A percentile compares a stretch with the other conserved stretches of the same genome.
phyloP scores from a whole-genome alignment of 164 flowering plant species.

The Liriodendron chinense region DNA sequence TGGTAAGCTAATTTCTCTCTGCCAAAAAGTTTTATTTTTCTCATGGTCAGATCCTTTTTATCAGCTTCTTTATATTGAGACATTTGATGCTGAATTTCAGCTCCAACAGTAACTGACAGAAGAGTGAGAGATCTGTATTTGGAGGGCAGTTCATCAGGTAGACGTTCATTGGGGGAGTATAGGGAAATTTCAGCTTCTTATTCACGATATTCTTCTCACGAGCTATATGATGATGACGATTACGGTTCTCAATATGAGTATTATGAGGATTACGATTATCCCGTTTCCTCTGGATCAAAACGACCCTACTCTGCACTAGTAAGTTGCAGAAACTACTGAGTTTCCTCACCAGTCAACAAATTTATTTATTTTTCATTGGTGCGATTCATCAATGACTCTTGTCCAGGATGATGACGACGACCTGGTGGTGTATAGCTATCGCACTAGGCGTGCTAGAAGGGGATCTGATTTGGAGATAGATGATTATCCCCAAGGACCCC shows the following conservation, averaged over 20 bases:
- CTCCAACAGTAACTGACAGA: slow-evolving; percentile 5
- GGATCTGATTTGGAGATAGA: slow-evolving; percentile 14
- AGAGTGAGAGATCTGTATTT: slow-evolving; percentile 23
- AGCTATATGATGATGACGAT: slow-evolving; percentile 18
- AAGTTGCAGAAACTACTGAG: slow-evolving; percentile 7
- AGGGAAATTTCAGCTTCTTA: slow-evolving; percentile 13
- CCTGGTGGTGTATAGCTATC: slow-evolving; percentile 17
- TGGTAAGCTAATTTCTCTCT: slow-evolving; percentile 14
- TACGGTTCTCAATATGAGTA: slow-evolving; percentile 19
- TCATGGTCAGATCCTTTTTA: too few relatives aligned
- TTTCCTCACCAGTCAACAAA: background rate
- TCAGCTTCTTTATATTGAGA: background rate
- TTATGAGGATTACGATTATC: slow-evolving; percentile 20
- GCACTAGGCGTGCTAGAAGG: slow-evolving; percentile 18
- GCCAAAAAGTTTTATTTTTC: background rate
- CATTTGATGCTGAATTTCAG: slow-evolving; percentile 11
- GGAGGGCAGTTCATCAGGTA: slow-evolving; percentile 19
- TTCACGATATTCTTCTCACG: slow-evolving; percentile 15
- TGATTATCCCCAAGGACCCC: slow-evolving; percentile 9
- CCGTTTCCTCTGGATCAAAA: slow-evolving; percentile 17
- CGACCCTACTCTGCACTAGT: slow-evolving; percentile 23
- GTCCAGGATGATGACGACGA: slow-evolving; percentile 21
- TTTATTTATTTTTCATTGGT: background rate
- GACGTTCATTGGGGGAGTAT: slow-evolving; percentile 11
- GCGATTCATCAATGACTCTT: background rate